Evolutionary conservation across 345 rosid species (phyloP), one percentile per base, ranked within the genome.

Genomic region (Erysimum cheiranthoides): DNA sequence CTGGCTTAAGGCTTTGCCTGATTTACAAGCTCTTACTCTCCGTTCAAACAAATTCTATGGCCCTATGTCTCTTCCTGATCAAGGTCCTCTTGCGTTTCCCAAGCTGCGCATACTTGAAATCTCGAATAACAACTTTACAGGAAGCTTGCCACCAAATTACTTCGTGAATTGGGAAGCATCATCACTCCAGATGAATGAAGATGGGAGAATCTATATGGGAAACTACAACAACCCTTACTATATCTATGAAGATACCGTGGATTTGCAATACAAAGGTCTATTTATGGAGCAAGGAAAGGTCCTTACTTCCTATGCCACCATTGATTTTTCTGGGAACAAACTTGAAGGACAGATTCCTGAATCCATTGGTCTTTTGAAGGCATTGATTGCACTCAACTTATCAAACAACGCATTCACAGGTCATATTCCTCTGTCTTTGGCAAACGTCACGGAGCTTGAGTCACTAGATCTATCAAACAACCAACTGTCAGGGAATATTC

Each of bases 261-360:
- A 65, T 35, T 56, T 74, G 66, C 50, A 65, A 66, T 65, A 74
- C 59, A 74, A 56, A 65, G 78, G 71, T 65, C 17, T 65, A 14
- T 34, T 34, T 39, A 73, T 73, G 71, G 78, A 65, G 71, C 56
- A 73, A 2, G 46, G 17, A 3, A 65, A 54, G 25, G 65, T 73
- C 5, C 64, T 73, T 18, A 73, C 77, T 25, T 73, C 46, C 9
- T 73, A 73, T 4, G 3, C 5, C 17, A 32, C 71, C 46, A 65
- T 73, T 65, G 77, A 65, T n/a, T 73, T 73, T 4, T 73, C 77
- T 9, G 70, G 70, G 3, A 73, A 73, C 43, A 73, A 11, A 62
- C 61, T 73, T 14, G 16, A 62, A 30, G 70, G 70, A 39, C 34
- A 62, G 25, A 73, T 64, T 46, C 69, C 69, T 2, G 69, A 64